A percentile compares a stretch with the other conserved stretches of the same genome.
phyloP scores from a whole-genome alignment of 2,329 filamentous ascomycete genomes.

The Penicillium concentricum region DNA sequence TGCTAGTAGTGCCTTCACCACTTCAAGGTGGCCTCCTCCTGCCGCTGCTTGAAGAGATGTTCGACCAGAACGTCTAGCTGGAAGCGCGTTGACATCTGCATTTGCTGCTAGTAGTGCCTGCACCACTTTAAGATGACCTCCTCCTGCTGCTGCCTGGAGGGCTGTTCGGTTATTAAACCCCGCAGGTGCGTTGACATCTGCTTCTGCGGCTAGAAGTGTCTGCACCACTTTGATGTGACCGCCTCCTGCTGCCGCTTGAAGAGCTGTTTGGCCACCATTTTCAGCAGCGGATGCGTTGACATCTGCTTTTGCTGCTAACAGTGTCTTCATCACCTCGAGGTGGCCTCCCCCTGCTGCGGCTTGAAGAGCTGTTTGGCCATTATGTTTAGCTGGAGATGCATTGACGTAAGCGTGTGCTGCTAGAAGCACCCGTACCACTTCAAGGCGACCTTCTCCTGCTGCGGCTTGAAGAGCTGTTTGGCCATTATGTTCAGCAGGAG shows the following conservation, averaged over 20 bases:
- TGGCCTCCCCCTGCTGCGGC: not conserved
- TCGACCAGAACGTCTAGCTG: not conserved
- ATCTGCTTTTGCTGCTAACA: slow-evolving; percentile 1
- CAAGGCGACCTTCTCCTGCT: not conserved
- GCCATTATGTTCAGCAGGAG: not conserved
- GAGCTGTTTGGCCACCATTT: not conserved
- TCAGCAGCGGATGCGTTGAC: not conserved
- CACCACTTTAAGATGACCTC: not conserved
- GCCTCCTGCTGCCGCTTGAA: not conserved
- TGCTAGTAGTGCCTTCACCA: not conserved
- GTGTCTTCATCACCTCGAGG: not conserved
- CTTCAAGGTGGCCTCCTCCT: not conserved
- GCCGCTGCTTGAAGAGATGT: not conserved
- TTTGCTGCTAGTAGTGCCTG: not conserved
- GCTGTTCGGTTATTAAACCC: not conserved
- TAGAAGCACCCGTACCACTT: not conserved
- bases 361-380: too few species aligned
- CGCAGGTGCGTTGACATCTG: not conserved
- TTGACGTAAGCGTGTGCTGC: slow-evolving; percentile 2
- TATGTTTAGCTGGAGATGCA: not conserved
- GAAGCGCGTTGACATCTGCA: not conserved
- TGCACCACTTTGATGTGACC: not conserved
- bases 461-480: not conserved
- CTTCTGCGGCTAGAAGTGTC: not conserved
- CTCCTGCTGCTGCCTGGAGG: not conserved